phyloP scores from a whole-genome alignment of 1,284 basidiomycete species.

The Ceratobasidium sp. region DNA sequence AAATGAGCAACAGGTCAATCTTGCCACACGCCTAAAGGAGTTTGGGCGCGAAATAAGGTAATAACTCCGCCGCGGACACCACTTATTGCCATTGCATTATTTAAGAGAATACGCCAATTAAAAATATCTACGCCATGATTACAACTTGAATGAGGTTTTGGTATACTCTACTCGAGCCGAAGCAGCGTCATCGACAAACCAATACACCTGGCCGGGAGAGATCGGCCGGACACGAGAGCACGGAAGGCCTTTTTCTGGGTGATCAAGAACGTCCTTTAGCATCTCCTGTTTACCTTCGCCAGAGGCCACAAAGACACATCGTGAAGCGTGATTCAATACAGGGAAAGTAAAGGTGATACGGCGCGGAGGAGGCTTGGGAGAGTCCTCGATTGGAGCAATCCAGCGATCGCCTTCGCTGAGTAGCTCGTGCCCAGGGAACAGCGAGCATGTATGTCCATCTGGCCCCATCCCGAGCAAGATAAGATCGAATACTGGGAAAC shows the following conservation, averaged over 20 bases:
- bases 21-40: too few species aligned
- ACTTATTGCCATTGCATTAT: too few species aligned
- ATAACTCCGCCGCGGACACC: too few species aligned
- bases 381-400: slow-evolving; percentile 93
- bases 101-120: too few species aligned
- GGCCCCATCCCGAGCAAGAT: slow-evolving; percentile 93
- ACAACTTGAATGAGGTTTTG: slow-evolving; percentile 46
- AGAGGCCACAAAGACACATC: slow-evolving; percentile 86
- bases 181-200: slow-evolving; percentile 90
- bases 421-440: slow-evolving; percentile 92
- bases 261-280: slow-evolving; percentile 77
- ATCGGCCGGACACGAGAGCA: slow-evolving; percentile 82
- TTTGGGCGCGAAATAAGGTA: too few species aligned
- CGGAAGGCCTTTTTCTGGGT: slow-evolving; percentile 82
- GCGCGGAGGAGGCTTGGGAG: slow-evolving; percentile 90
- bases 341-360: slow-evolving; percentile 92
- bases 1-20: too few species aligned
- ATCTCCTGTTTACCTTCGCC: slow-evolving; percentile 87
- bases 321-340: slow-evolving; percentile 89
- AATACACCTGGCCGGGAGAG: slow-evolving; percentile 84
- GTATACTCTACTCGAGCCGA: slow-evolving; percentile 67
- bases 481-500: slow-evolving; percentile 94
- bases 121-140: too few species aligned
- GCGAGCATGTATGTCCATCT: slow-evolving; percentile 95
- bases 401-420: slow-evolving; percentile 87